phyloP scores from a whole-genome alignment of 768 basidiomycete species.

The Xanthoconium purpureum region DNA sequence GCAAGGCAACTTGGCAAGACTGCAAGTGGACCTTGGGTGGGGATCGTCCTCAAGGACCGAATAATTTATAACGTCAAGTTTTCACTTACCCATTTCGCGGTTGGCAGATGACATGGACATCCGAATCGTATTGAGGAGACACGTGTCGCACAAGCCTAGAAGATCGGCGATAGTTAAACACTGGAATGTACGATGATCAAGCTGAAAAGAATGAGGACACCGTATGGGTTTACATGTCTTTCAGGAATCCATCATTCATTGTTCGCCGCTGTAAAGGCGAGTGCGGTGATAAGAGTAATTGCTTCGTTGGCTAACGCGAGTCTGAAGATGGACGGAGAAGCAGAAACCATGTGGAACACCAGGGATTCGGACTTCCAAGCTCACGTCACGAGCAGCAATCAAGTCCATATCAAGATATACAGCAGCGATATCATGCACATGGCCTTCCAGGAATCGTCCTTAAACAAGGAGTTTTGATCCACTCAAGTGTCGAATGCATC shows the following conservation, averaged over 20 bases:
- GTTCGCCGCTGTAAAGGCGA: background rate
- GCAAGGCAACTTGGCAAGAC: background rate
- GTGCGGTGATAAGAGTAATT: background rate
- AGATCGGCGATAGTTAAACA: background rate
- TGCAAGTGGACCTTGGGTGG: background rate
- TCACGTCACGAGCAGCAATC: background rate
- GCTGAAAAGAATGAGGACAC: background rate
- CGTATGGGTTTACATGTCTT: background rate
- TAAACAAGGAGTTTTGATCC: constrained; percentile 3
- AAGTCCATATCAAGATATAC: background rate
- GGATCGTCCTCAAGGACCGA: background rate
- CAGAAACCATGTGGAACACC: background rate
- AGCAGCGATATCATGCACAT: background rate
- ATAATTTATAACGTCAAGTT: constrained; percentile 12
- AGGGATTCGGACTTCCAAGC: background rate
- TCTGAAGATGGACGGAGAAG: background rate
- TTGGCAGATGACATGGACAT: background rate
- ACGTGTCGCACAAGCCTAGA: background rate
- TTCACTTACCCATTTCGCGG: background rate
- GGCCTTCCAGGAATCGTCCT: background rate
- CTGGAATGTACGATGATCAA: background rate
- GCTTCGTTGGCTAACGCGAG: background rate
- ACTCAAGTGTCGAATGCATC: constrained; percentile 10
- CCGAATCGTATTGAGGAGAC: background rate
- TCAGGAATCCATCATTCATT: background rate